Conservation (phyloP, 2,329 filamentous ascomycete species). For the Colletotrichum sp. region DNA sequence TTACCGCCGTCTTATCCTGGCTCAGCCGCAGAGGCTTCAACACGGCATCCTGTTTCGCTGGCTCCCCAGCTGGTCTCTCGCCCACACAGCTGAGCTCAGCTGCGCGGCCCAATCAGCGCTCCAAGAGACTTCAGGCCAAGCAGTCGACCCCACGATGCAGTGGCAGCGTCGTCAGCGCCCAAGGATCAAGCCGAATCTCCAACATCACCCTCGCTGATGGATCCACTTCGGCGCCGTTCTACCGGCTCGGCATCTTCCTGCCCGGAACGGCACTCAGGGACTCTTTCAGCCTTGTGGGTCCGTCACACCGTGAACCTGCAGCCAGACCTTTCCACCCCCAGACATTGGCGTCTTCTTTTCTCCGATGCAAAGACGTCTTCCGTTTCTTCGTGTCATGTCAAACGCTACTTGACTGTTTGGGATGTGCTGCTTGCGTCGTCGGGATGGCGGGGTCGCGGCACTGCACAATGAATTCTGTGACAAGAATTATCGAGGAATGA, state of each 20-base stretch:
- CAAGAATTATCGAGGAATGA: neutral
- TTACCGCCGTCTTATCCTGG: neutral
- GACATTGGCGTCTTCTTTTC: neutral
- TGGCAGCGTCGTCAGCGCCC: conserved; percentile 1
- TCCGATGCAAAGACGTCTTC: neutral
- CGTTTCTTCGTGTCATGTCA: neutral
- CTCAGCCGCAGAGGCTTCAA: neutral
- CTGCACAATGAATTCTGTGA: neutral
- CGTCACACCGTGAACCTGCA: neutral
- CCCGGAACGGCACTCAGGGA: neutral
- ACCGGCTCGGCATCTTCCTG: conserved; percentile 12
- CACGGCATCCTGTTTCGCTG: neutral
- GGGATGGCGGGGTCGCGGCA: neutral
- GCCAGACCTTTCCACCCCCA: neutral
- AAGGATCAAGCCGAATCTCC: neutral
- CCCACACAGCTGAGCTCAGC: neutral
- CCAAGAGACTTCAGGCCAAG: neutral
- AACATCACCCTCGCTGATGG: neutral
- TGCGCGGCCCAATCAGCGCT: neutral
- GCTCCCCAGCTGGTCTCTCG: neutral
- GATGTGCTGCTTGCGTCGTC: neutral
- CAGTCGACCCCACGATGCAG: neutral
- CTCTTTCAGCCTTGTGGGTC: conserved; percentile 19
- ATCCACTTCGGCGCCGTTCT: conserved; percentile 8
- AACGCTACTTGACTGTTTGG: neutral